phyloP scores from a whole-genome alignment of 306 rosid species.

The Quercus rubra region DNA sequence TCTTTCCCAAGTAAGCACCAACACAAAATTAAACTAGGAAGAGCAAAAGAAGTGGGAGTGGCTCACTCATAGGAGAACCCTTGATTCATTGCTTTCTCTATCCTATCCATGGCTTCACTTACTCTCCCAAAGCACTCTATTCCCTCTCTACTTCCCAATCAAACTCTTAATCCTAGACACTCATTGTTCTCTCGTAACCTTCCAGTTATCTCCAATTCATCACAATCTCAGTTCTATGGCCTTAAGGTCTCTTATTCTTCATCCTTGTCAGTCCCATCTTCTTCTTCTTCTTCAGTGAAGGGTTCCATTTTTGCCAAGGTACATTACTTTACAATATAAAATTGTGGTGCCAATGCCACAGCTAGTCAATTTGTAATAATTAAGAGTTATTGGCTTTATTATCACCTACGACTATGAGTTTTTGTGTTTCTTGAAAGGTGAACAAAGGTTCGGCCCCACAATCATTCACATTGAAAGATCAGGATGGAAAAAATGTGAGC shows the following conservation, averaged over 20 bases:
- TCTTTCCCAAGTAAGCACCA: background rate
- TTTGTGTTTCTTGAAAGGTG: conserved; percentile 39
- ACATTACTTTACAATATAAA: conserved; percentile 4
- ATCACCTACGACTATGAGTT: background rate
- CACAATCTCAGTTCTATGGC: conserved; percentile 64
- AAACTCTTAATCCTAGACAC: conserved; percentile 39
- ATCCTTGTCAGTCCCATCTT: conserved; percentile 31
- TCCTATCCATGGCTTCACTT: conserved; percentile 55
- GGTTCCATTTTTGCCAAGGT: conserved; percentile 68
- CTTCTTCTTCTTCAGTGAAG: conserved; percentile 37
- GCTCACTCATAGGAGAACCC: background rate
- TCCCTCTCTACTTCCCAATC: conserved; percentile 39
- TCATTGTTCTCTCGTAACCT: conserved; percentile 33
- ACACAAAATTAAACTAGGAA: background rate
- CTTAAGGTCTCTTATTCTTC: conserved; percentile 50
- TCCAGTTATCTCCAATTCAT: conserved; percentile 33
- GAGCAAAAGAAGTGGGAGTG: background rate
- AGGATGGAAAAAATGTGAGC: conserved; percentile 70
- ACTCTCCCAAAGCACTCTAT: conserved; percentile 47
- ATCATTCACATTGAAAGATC: conserved; percentile 71
- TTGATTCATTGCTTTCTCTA: background rate
- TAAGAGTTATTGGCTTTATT: background rate
- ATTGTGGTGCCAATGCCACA: background rate
- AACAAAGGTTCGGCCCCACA: conserved; percentile 78
- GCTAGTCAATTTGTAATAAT: background rate